Evolutionary conservation across 306 rosid species (phyloP), one percentile per base, ranked within the genome.

Genomic region (Malus orientalis): DNA sequence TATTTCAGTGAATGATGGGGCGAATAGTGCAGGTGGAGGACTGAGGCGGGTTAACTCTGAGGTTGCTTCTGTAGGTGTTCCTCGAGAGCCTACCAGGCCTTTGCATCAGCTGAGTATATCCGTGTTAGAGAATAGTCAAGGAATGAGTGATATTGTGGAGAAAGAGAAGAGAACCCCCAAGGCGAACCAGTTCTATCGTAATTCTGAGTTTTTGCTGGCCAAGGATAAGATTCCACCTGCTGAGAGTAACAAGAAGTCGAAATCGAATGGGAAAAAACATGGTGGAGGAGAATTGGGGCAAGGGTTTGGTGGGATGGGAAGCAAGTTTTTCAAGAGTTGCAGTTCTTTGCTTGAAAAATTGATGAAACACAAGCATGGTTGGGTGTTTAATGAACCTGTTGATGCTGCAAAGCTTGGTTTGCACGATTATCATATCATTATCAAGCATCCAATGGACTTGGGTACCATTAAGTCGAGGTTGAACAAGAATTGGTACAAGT

Each of bases 101-200:
- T 80, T 85, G 85, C 88, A 88, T 79, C 94, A 85, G 76, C 79
- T 91, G 84, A 88, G 85, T 79, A 29, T 94, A 67, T 81, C 96
- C 2, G 70, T 90, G 76, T 78, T 88, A 69, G 95, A 89, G 86
- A 92, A 89, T 80, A 92, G 89, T 81, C 93, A 81, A 4, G 91
- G 88, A n/a, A 77, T 77, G 62, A 33, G 81, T 87, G 97, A 89
- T 74, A 84, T 23, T 81, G 85, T 90, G 79, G 97, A 95, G 88
- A 94, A 92, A 83, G 98, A 94, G 80, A 94, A 94, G 89, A 89
- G 98, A 75, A 94, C 90, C 18, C 98, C 98, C 4, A 94, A 94
- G 80, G 97, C 97, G 11, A 94, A 94, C 83, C 97, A 89, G 70
- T 94, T 94, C 74, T 95, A 95, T 82, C 84, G 79, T 4, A 95